Evolutionary conservation across 768 basidiomycete genomes (phyloP).

Genomic region (Tubosaeta sp.): DNA sequence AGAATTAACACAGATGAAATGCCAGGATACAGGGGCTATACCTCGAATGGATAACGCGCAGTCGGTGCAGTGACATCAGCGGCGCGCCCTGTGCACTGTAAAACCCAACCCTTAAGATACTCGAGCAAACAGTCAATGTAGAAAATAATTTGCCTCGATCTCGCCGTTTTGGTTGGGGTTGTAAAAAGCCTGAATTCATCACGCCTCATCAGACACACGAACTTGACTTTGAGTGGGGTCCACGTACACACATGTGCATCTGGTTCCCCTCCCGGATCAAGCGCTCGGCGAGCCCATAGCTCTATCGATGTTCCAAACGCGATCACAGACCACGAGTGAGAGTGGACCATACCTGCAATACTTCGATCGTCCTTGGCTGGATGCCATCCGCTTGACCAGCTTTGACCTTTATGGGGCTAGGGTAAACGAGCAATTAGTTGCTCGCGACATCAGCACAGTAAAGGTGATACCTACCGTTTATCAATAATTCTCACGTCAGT

Average conservation of each 20-base stretch:
- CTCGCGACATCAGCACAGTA: neutral
- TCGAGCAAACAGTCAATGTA: neutral
- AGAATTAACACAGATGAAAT: neutral
- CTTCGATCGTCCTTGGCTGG: constrained; percentile 52
- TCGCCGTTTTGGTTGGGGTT: constrained; percentile 58
- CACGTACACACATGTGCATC: constrained; percentile 62
- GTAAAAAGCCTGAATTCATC: constrained; percentile 58
- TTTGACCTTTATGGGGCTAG: constrained; percentile 37
- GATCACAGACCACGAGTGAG: neutral
- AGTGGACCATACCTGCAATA: constrained; percentile 38
- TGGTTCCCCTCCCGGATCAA: constrained; percentile 62
- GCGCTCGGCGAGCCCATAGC: constrained; percentile 70
- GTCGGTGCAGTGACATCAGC: constrained; percentile 58
- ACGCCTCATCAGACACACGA: neutral
- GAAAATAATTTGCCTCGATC: constrained; percentile 45
- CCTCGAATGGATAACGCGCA: constrained; percentile 72
- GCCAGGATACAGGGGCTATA: constrained; percentile 16
- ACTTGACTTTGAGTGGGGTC: neutral
- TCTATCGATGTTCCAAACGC: constrained; percentile 37
- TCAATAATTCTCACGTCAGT: constrained; percentile 45
- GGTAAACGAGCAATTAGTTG: neutral
- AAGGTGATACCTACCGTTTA: constrained; percentile 31
- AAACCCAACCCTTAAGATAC: constrained; percentile 1
- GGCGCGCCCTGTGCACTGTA: constrained; percentile 57
- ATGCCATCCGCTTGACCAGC: constrained; percentile 56